Base-by-base conservation (phyloP, 345 rosid species). In the Diplotaxis tenuifolia region DNA sequence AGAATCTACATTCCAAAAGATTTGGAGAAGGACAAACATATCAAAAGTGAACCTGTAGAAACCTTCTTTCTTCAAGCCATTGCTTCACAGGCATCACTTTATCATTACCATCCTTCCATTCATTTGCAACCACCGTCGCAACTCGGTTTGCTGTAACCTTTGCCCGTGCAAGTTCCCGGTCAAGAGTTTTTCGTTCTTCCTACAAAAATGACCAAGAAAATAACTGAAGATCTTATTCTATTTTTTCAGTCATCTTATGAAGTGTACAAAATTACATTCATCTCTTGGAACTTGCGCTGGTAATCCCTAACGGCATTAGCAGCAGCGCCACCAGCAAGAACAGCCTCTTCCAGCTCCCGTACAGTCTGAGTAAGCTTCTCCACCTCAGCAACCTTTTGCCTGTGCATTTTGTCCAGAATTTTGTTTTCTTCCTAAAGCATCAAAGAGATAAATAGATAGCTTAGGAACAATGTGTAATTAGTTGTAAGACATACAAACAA, bases 81-180 rank as follows among this genome's bases (percentile, higher is more conserved):
- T 95, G 99, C 77, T 92, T 95, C 76, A 92, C 97, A 59, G 96
- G 97, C 99, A 95, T 95, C 73, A 95, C 99, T 85, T 95, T 95
- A 80, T 95, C 99, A 79, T 88, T 89, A 58, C 93, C 86, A 85
- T 92, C 99, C 84, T 95, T 95, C 99, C 97, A 95, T 71, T 95
- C 99, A 74, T 95, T 95, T 74, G 99, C 99, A 60, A 95, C 97
- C 36, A 95, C 99, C 2, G 90, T 88, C 10, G 99, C 97, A 67
- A 95, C 96, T 78, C 99, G 85, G 76, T 92, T 95, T 70, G 99
- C 99, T 2, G 93, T 89, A 70, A 94, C 98, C 89, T 89, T 94
- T 54, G 98, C 98, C 34, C 98, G 97, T 9, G 98, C 97, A 82
- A 94, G 78, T 82, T 94, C 98, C 55, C 98, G 75, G 82, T 94